These are phyloP conservation scores for Lasiosphaeria hispida DNA, from an alignment of 495 filamentous ascomycete genomes.

Conservation along the genomic window DNA sequence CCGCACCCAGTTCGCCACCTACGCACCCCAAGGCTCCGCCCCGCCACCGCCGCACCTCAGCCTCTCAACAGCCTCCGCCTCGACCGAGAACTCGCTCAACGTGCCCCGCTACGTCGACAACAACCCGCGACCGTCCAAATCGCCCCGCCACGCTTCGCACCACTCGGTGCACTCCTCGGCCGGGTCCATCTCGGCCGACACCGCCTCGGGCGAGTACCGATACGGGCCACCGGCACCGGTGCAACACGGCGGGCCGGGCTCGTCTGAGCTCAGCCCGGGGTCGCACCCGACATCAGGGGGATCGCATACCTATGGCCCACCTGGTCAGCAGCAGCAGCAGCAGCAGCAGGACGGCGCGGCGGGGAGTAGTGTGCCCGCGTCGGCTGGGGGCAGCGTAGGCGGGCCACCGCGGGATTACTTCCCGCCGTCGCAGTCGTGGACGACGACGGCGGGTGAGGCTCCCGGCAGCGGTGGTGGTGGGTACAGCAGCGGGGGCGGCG, in stretches of 20 bases:
- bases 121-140: conserved; percentile 55
- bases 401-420: conserved; percentile 46
- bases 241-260: conserved; percentile 19
- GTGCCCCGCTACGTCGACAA: conserved; percentile 49
- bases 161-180: conserved; percentile 39
- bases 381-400: conserved; percentile 20
- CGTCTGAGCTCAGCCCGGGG: neutral
- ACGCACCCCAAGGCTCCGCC: conserved; percentile 39
- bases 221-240: conserved; percentile 43
- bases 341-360: conserved; percentile 8
- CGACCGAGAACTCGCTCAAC: conserved; percentile 40
- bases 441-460: conserved; percentile 41
- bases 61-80: conserved; percentile 42
- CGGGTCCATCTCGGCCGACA: conserved; percentile 44
- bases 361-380: conserved; percentile 5
- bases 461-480: conserved; percentile 11
- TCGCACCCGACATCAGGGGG: conserved; percentile 3
- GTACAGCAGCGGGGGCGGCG: neutral
- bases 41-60: conserved; percentile 44
- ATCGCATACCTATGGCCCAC: neutral
- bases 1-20: conserved; percentile 47
- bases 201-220: conserved; percentile 46
- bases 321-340: conserved; percentile 9
- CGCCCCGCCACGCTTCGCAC: conserved; percentile 50
- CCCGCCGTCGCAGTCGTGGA: conserved; percentile 44